Conservation (phyloP, 768 basidiomycete species). For the Amyloporia xantha region DNA sequence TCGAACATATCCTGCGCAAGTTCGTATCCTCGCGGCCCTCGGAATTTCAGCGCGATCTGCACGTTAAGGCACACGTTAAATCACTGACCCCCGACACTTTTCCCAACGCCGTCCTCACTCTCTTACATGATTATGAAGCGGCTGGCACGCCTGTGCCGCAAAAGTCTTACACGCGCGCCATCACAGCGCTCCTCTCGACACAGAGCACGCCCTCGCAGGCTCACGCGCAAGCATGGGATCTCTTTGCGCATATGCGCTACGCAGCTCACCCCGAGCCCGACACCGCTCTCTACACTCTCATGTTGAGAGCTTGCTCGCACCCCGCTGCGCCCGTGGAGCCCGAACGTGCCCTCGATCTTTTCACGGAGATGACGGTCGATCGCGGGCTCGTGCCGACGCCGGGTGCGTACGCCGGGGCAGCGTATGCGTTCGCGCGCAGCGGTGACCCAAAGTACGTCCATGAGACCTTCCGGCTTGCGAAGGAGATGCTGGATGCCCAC, state of each 20-base stretch:
- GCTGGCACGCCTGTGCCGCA: conserved; percentile 60
- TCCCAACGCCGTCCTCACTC: conserved; percentile 54
- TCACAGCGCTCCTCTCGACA: conserved; percentile 49
- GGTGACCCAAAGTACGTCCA: conserved; percentile 59
- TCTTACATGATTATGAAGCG: conserved; percentile 70
- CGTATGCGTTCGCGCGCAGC: conserved; percentile 70
- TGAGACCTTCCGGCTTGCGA: conserved; percentile 78
- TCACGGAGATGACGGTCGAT: conserved; percentile 86
- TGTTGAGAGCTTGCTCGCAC: conserved; percentile 83
- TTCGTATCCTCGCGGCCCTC: conserved; percentile 32
- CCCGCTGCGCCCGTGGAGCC: conserved; percentile 57
- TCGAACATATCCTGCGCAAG: conserved; percentile 29
- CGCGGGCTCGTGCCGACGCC: conserved; percentile 53
- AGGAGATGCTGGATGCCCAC: conserved; percentile 80
- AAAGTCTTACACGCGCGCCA: conserved; percentile 64
- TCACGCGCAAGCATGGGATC: conserved; percentile 84
- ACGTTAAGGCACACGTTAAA: conserved; percentile 61
- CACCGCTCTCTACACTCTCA: conserved; percentile 62
- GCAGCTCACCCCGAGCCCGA: conserved; percentile 84
- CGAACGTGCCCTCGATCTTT: conserved; percentile 88
- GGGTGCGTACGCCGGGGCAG: conserved; percentile 74
- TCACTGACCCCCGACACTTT: conserved; percentile 40
- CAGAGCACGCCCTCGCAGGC: conserved; percentile 30
- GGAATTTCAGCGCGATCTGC: conserved; percentile 58
- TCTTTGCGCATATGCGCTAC: conserved; percentile 94